Base-by-base conservation (phyloP, 352 stramenopile species). In the Pythium coloratum region DNA sequence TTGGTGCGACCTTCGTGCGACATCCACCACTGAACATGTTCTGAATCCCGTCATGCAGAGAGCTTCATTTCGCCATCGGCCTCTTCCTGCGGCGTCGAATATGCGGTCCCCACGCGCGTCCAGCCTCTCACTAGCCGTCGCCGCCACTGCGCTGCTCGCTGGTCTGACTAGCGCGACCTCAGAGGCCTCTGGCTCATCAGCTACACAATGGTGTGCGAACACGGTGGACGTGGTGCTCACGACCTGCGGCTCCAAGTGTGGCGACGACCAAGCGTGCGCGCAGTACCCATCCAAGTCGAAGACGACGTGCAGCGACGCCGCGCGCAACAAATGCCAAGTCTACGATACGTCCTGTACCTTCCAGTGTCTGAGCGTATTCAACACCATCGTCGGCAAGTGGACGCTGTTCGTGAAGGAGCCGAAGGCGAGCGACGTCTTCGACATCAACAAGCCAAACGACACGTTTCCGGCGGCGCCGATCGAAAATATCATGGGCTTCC, bases 371-470 rank as follows among this genome's bases (percentile, higher is more conserved):
- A 55, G 75, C 12, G 70, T 80, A 7, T 93, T 84, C 76, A 88
- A 86, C 61, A 59, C 71, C 6, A n/a, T 51, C 20, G 20, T 13
- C 6, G 61, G 59, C 32, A 87, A 88, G 63, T 84, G 81, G 62
- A 91, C 77, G 53, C 72, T 94, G n/a, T 91, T 91, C 53, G 71
- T 92, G 7, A 92, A 94, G 64, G 72, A 86, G 0, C 83, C 83
- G 0, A 62, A 57, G 42, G 56, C 66, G n/a, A 80, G 57, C 13
- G 82, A 91, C 67, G 44, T 66, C 24, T 86, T 81, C 70, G 75
- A 60, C 10, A 57, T 77, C 70, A 75, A 58, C 7, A 62, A 71
- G 12, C 46, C 67, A 10, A 54, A 36, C 7, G 65, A 70, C 24
- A 2, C 46, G 26, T 88, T 85, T 58, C 76, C 83, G 14, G 76